Evolutionary conservation across 2,329 filamentous ascomycete species (phyloP), one percentile per base, ranked within the genome.

Genomic region (Neofusicoccum sp.): DNA sequence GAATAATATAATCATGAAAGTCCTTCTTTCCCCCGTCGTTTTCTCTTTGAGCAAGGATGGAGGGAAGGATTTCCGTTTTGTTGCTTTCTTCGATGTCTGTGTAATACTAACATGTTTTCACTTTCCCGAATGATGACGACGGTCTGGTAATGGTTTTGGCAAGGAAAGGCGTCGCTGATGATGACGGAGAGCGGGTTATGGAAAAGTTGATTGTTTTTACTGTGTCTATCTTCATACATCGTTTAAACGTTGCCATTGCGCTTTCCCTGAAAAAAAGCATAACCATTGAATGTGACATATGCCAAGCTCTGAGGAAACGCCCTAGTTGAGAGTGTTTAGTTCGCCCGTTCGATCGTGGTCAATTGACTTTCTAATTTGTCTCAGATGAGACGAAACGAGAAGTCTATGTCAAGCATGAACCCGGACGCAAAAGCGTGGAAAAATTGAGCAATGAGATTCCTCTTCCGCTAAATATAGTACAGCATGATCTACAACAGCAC

Each of bases 1-100:
- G 45, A 49, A 49, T 61, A 61, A 61, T 61, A 61, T 61, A 61
- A 49, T 61, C 58, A 47, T 49, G 56, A 61, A 61, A 61, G 45
- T 50, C 47, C n/a, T 28, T 45, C 29, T 14, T 29, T 37, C 29
- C 43, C 31, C 16, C 14, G 34, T 61, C n/a, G 34, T 41, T 61
- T 11, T 50, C 45, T 41, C 34, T 61, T 12, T 33, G 16, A 29
- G 9, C n/a, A 31, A 45, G 29, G 9, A 16, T 31, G 54, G 16
- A 9, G 9, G 16, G 31, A 41, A 45, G 41, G 5, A 16, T 29
- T 16, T 47, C 52, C 44, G 37, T 16, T 58, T 58, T 43, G n/a
- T n/a, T 43, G 41, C 37, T 43, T 43, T 33, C 31, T 58, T 31
- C 8, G 31, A 45, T 36, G 54, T 36, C 54, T 58, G 22, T 22